Percentiles rank a stretch among this genome's conserved stretches.
Conservation (phyloP, 495 filamentous ascomycete genomes). For the Penicillium bialowiezense region DNA sequence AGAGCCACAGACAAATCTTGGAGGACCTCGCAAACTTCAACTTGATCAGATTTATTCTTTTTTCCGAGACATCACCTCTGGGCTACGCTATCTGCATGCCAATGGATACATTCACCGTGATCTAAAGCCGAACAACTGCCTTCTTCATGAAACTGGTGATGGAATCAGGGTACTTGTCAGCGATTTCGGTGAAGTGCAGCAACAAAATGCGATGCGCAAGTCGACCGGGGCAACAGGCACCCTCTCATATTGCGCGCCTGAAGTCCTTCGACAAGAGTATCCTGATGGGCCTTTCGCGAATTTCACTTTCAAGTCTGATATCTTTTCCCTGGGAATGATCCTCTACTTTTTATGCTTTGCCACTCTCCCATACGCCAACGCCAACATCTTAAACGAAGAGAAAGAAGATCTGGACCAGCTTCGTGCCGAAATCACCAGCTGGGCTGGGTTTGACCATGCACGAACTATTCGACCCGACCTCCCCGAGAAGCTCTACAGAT, state of each 20-base stretch:
- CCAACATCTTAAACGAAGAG: constrained; percentile 84
- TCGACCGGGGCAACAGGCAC: constrained; percentile 94
- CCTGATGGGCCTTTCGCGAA: constrained; percentile 75
- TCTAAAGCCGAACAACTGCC: constrained; percentile 92
- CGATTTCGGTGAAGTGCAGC: constrained; percentile 95
- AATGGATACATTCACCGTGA: constrained; percentile 96
- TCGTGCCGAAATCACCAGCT: constrained; percentile 79
- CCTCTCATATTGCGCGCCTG: constrained; percentile 95
- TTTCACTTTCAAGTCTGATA: constrained; percentile 93
- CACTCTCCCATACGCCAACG: constrained; percentile 77
- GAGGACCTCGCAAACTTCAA: constrained; percentile 61
- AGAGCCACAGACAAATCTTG: constrained; percentile 47
- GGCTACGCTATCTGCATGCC: constrained; percentile 84
- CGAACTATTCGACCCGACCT: constrained; percentile 72
- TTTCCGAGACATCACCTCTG: constrained; percentile 92
- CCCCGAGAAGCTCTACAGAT: constrained; percentile 80
- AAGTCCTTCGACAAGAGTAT: constrained; percentile 72
- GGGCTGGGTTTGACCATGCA: constrained; percentile 82
- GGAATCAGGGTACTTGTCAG: constrained; percentile 81
- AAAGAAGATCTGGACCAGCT: constrained; percentile 85
- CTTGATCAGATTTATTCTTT: constrained; percentile 96
- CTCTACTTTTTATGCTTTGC: constrained; percentile 97
- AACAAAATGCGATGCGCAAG: constrained; percentile 70
- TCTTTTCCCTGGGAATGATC: constrained; percentile 97
- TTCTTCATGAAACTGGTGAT: constrained; percentile 72